Evolutionary conservation across 371 early-diverging fungal species (phyloP).

Genomic region (Gilbertella persicaria): DNA sequence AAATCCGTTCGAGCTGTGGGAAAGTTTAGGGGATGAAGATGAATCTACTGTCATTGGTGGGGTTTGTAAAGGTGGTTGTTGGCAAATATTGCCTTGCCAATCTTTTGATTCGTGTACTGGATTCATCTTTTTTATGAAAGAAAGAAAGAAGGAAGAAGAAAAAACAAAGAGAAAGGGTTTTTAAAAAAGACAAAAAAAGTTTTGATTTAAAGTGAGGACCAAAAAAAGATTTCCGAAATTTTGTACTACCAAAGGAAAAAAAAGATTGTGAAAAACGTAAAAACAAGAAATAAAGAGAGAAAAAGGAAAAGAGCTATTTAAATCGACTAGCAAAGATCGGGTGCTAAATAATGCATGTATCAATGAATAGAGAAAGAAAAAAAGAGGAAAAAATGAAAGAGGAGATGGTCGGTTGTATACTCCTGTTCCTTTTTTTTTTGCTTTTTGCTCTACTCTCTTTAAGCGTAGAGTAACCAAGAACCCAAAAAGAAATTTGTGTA

Average conservation of each 20-base stretch:
- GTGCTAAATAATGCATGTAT: too few relatives aligned
- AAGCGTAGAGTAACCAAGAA: too few relatives aligned
- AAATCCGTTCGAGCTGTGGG: constrained; percentile 1
- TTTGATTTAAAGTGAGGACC: background rate
- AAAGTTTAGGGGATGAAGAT: constrained; percentile 10
- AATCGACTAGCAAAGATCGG: too few relatives aligned
- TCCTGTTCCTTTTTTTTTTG: too few relatives aligned
- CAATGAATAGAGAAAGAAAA: too few relatives aligned
- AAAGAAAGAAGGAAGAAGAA: background rate
- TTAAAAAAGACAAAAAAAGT: background rate
- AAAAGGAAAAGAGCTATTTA: background rate
- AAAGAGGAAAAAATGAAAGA: too few relatives aligned
- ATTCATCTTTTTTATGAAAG: constrained; percentile 4
- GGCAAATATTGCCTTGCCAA: constrained; percentile 5
- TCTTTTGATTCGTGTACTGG: constrained; percentile 17
- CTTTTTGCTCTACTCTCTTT: too few relatives aligned
- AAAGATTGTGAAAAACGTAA: too few relatives aligned
- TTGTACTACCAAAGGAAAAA: background rate
- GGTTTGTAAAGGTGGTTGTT: constrained; percentile 15
- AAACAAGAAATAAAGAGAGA: background rate
- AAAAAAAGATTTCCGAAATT: background rate
- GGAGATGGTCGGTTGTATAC: too few relatives aligned
- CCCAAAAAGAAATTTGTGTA: too few relatives aligned
- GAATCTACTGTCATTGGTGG: constrained; percentile 4
- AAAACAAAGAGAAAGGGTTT: background rate